Evolutionary conservation across 2,329 filamentous ascomycete species (phyloP), one percentile per base, ranked within the genome.

Genomic region (Alternaria longipes): DNA sequence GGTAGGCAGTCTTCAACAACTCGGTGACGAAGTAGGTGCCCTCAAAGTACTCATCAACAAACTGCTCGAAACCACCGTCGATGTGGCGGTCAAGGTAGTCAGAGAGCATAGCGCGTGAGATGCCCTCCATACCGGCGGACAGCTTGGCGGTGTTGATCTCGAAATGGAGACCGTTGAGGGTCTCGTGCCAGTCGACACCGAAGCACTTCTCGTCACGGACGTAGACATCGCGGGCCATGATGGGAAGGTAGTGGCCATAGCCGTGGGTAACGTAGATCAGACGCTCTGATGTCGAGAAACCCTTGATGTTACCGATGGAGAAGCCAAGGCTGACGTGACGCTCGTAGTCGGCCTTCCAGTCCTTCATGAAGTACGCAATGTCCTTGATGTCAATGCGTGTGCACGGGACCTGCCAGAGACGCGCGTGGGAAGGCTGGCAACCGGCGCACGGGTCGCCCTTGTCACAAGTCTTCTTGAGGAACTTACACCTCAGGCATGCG

Each of bases 361-460:
- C 94, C 85, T 97, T 97, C 92, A 97, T 95, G 84, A 98, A 98
- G 81, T 96, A 97, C 44, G 89, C 92, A 74, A 98, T 97, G 74
- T 98, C 94, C 86, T 97, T 97, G 85, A 98, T 98, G 80, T 97
- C 94, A 75, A 97, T 97, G 64, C 94, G 91, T 41, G 94, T 98
- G 85, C 94, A 98, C 63, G 94, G 94, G 45, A 98, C 94, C 82
- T 97, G 94, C 94, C 94, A 98, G 54, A 98, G 85, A 66, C 94
- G 90, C 65, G 94, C 94, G 79, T 98, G 94, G 20, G 94, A 97
- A 52, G 94, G 94, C 82, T 97, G 92, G 83, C 94, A 98, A 49
- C 94, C 94, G 73, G 90, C 91, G 81, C 94, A 98, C 59, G 94
- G 94, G 83, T 97, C 94, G 66, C 94, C 94, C 84, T 96, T 97